These are phyloP conservation scores for Geoglossum cookeanum DNA, from an alignment of 2,329 filamentous ascomycete species.

Conservation along the genomic window DNA sequence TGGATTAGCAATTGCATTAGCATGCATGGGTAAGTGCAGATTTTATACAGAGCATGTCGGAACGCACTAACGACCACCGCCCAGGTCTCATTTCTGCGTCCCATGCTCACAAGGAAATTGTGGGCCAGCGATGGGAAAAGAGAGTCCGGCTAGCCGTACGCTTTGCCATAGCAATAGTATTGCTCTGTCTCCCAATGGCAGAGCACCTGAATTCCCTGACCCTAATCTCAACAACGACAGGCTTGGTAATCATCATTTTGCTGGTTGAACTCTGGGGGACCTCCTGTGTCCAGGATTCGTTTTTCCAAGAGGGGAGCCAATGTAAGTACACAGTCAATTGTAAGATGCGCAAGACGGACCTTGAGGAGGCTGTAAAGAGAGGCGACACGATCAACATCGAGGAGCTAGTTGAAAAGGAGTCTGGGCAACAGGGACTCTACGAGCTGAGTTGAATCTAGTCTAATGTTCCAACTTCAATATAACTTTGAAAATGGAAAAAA, in stretches of 20 bases:
- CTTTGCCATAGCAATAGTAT: slow-evolving; percentile 27
- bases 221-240: slow-evolving; percentile 27
- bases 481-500: background rate
- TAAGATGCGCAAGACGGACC: slow-evolving; percentile 3
- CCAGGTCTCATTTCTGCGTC: slow-evolving; percentile 30
- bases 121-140: slow-evolving; percentile 31
- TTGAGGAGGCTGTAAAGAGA: slow-evolving; percentile 3
- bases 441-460: background rate
- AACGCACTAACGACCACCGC: background rate
- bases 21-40: slow-evolving; percentile 26
- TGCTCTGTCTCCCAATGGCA: slow-evolving; percentile 36
- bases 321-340: slow-evolving; percentile 23
- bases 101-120: slow-evolving; percentile 35
- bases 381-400: slow-evolving; percentile 1
- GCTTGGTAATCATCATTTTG: slow-evolving; percentile 27
- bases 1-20: slow-evolving; percentile 36
- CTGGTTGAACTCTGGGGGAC: slow-evolving; percentile 31
- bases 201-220: slow-evolving; percentile 26
- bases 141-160: slow-evolving; percentile 32
- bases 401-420: slow-evolving; percentile 1
- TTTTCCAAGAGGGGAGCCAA: slow-evolving; percentile 20
- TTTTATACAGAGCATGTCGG: background rate
- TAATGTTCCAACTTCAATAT: too few species aligned
- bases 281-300: slow-evolving; percentile 26
- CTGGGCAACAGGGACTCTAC: background rate